Percentiles rank a stretch among this genome's conserved stretches.
Conservation (phyloP, 371 early-diverging fungal species). For the Catenaria anguillulae region DNA sequence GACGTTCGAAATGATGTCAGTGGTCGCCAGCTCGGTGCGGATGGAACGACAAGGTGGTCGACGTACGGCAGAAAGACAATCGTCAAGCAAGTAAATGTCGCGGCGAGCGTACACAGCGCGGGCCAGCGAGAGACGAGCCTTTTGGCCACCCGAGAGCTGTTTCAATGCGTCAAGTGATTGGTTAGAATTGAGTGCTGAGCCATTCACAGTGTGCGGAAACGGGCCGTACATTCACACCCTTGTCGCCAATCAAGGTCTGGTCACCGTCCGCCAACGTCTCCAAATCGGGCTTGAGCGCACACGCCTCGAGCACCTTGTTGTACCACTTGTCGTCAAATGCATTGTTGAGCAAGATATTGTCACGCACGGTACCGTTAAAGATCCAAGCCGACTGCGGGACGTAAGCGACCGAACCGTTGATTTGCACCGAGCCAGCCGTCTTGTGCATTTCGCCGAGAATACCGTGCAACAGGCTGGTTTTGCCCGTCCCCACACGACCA, state of each 20-base stretch:
- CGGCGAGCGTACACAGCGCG: conserved; percentile 14
- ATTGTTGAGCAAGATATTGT: conserved; percentile 11
- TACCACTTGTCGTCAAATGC: conserved; percentile 13
- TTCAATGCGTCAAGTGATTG: background rate
- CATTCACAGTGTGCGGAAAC: background rate
- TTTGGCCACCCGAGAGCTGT: conserved; percentile 75
- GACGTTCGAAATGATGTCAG: no score
- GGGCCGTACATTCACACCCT: conserved; percentile 51
- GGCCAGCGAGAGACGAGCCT: conserved; percentile 54
- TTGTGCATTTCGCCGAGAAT: conserved; percentile 23
- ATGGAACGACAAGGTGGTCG: no score
- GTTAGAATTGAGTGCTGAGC: background rate
- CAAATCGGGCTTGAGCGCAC: conserved; percentile 55
- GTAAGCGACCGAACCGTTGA: conserved; percentile 9
- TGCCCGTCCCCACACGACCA: conserved; percentile 33
- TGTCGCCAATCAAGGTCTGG: conserved; percentile 85
- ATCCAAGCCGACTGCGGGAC: conserved; percentile 19
- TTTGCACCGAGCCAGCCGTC: conserved; percentile 7
- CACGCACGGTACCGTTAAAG: conserved; percentile 11
- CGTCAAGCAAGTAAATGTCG: conserved; percentile 32
- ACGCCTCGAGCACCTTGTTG: conserved; percentile 16
- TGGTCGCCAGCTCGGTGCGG: no score
- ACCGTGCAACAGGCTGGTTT: conserved; percentile 16
- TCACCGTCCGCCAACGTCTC: conserved; percentile 71
- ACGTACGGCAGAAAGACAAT: conserved; percentile 79